Percentiles rank a stretch among this genome's conserved stretches.
Conservation (phyloP, 179 eudicot species). For the Actinidia arguta region DNA sequence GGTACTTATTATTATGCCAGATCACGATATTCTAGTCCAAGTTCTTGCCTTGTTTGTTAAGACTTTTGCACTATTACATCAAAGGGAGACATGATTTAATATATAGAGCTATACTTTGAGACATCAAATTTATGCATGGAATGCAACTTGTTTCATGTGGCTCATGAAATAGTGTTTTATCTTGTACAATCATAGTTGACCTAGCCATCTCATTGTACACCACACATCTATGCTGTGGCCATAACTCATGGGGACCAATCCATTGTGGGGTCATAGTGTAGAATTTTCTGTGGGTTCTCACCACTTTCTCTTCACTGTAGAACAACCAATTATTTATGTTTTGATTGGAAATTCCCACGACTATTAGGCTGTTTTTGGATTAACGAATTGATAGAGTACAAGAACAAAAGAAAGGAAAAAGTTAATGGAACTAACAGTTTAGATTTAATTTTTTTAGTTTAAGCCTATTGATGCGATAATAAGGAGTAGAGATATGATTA, state of each 20-base stretch:
- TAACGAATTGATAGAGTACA: no score
- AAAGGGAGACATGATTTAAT: background rate
- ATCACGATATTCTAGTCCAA: background rate
- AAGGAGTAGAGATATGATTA: no score
- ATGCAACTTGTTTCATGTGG: no score
- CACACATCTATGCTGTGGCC: background rate
- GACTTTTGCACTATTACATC: background rate
- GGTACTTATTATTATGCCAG: background rate
- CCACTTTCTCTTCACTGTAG: background rate
- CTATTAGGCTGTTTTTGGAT: no score
- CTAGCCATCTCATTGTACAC: background rate
- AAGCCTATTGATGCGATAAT: no score
- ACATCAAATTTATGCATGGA: background rate
- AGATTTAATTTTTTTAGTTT: no score
- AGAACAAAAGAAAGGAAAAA: no score
- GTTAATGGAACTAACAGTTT: no score
- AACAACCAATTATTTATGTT: background rate
- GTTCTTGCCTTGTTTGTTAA: background rate
- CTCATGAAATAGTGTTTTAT: no score
- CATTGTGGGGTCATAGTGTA: background rate
- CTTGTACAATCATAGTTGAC: no score
- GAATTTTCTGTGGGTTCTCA: constrained; percentile 15
- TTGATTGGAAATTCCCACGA: background rate
- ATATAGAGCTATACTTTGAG: background rate
- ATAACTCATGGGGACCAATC: constrained; percentile 19